These are phyloP conservation scores for Melocanna baccifera DNA, from an alignment of 176 grass and related monocot species.

Conservation along the genomic window DNA sequence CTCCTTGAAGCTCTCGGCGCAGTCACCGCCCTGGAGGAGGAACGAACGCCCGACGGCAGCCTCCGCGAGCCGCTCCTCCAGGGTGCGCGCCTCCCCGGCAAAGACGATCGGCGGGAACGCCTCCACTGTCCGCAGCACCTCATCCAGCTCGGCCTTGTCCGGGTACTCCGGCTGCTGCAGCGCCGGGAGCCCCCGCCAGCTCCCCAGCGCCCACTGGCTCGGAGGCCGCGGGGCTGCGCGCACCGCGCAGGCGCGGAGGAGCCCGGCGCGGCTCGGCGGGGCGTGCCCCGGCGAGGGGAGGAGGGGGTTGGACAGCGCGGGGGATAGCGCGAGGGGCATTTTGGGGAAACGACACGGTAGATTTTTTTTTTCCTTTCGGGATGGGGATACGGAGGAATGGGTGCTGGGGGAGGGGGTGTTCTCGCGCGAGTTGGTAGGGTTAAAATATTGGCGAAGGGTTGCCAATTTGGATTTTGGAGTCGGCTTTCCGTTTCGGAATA, in stretches of 20 bases:
- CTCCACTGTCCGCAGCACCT: constrained; percentile 75
- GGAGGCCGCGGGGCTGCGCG: constrained; percentile 49
- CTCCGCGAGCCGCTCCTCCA: constrained; percentile 81
- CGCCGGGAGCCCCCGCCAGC: constrained; percentile 59
- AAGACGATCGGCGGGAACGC: constrained; percentile 85
- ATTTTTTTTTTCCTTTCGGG: not conserved
- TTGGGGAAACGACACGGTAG: not conserved
- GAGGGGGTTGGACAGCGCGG: constrained; percentile 5
- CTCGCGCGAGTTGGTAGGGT: not conserved
- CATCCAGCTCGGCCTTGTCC: constrained; percentile 49
- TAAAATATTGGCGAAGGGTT: not conserved
- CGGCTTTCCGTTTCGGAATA: not conserved
- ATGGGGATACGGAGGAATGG: not conserved
- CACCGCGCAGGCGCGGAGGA: constrained; percentile 47
- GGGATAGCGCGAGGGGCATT: constrained; percentile 29
- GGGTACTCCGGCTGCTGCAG: constrained; percentile 78
- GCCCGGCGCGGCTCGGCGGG: not conserved
- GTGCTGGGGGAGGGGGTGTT: not conserved
- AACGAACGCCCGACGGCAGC: constrained; percentile 68
- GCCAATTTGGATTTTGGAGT: not conserved
- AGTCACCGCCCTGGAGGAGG: constrained; percentile 69
- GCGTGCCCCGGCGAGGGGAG: not conserved
- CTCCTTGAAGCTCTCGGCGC: constrained; percentile 80
- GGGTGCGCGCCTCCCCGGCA: constrained; percentile 73
- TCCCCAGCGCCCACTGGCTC: constrained; percentile 60